These are phyloP conservation scores for Termitomyces titanicus DNA, from an alignment of 768 basidiomycete species.

Conservation along the genomic window DNA sequence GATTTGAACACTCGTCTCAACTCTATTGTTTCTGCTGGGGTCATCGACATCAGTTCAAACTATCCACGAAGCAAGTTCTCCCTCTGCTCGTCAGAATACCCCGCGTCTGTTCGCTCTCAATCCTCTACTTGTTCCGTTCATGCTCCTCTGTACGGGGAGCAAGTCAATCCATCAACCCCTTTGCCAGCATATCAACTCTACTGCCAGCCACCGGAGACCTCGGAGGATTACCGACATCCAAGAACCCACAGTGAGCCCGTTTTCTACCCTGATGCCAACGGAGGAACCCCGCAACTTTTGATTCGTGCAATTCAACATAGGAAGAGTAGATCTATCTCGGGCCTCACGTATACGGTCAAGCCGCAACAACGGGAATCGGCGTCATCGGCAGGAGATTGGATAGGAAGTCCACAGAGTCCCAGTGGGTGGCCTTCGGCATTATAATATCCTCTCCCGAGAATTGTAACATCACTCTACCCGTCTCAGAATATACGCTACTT, in stretches of 20 bases:
- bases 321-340: slow-evolving; percentile 22
- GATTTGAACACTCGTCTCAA: not conserved
- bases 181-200: slow-evolving; percentile 17
- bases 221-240: slow-evolving; percentile 13
- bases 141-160: not conserved
- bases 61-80: slow-evolving; percentile 30
- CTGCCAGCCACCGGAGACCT: slow-evolving; percentile 10
- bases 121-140: slow-evolving; percentile 5
- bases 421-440: slow-evolving; percentile 9
- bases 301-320: slow-evolving; percentile 17
- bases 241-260: slow-evolving; percentile 17
- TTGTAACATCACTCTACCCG: not conserved
- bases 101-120: slow-evolving; percentile 13
- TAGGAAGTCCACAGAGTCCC: slow-evolving; percentile 3
- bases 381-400: slow-evolving; percentile 8
- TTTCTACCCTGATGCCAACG: slow-evolving; percentile 8
- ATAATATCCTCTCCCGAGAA: not conserved
- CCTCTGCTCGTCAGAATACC: slow-evolving; percentile 27
- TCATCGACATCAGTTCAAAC: slow-evolving; percentile 24
- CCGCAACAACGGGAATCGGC: slow-evolving; percentile 6
- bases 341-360: slow-evolving; percentile 13
- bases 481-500: not conserved
- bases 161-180: not conserved
- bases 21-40: not conserved
- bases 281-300: slow-evolving; percentile 4